These are phyloP conservation scores for Draba incana DNA, from an alignment of 345 rosid species.

Conservation along the genomic window DNA sequence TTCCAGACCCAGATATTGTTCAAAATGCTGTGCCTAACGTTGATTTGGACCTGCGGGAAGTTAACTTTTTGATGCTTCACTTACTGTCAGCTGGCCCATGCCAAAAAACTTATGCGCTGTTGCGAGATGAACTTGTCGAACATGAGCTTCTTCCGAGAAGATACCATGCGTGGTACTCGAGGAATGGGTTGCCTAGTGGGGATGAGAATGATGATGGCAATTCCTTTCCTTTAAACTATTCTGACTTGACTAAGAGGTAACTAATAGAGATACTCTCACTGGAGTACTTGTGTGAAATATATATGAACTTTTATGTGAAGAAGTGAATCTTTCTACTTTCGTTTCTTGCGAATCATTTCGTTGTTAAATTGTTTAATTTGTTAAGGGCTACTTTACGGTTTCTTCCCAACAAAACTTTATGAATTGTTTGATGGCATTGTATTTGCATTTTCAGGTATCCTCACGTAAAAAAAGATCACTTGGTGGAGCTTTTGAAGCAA, in stretches of 20 bases:
- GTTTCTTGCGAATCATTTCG: constrained; percentile 4
- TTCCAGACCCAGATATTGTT: constrained; percentile 49
- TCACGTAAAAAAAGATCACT: constrained; percentile 83
- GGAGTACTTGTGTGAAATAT: constrained; percentile 5
- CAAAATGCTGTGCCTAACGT: constrained; percentile 50
- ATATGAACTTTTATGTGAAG: constrained; percentile 9
- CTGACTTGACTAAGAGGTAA: constrained; percentile 77
- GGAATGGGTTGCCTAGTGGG: constrained; percentile 64
- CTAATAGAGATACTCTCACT: constrained; percentile 20
- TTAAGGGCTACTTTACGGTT: background rate
- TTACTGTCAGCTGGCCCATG: constrained; percentile 95
- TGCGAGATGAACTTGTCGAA: constrained; percentile 87
- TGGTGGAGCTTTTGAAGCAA: constrained; percentile 95
- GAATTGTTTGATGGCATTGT: constrained; percentile 34
- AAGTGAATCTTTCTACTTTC: constrained; percentile 19
- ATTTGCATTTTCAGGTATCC: constrained; percentile 67
- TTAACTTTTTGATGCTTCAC: constrained; percentile 90
- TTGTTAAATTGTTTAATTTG: constrained; percentile 3
- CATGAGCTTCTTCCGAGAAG: constrained; percentile 93
- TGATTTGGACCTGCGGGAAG: constrained; percentile 83
- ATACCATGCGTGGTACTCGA: constrained; percentile 95
- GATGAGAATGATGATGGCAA: constrained; percentile 78
- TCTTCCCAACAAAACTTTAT: constrained; percentile 20
- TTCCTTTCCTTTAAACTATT: constrained; percentile 76
- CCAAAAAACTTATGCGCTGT: constrained; percentile 66